phyloP scores from a whole-genome alignment of 495 filamentous ascomycete species.

The Hyaloscypha bicolor region DNA sequence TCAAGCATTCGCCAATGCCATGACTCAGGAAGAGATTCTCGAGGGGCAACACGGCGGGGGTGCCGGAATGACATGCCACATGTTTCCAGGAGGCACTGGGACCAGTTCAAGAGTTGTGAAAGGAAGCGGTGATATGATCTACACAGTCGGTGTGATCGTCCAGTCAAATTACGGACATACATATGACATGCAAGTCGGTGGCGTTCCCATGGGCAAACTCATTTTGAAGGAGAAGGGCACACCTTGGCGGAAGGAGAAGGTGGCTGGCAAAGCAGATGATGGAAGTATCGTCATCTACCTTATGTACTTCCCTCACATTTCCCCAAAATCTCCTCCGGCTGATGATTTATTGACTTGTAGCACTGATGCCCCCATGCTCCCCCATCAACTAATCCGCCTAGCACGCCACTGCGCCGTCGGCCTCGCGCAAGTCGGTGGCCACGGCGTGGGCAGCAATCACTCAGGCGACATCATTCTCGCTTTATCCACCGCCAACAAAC shows the following conservation, averaged over 20 bases:
- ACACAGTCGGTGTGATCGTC: conserved; percentile 28
- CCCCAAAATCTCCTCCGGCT: not conserved
- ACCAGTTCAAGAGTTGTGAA: conserved; percentile 33
- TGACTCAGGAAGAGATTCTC: conserved; percentile 27
- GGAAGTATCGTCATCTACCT: conserved; percentile 33
- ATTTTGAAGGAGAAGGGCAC: conserved; percentile 21
- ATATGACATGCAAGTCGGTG: conserved; percentile 28
- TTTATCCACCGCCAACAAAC: conserved; percentile 31
- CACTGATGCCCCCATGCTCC: conserved; percentile 34
- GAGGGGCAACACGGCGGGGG: conserved; percentile 35
- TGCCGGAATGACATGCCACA: conserved; percentile 34
- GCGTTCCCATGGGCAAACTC: conserved; percentile 30
- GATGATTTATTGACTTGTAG: conserved; percentile 8
- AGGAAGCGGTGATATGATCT: conserved; percentile 18
- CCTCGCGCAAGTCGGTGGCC: conserved; percentile 31
- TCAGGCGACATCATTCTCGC: conserved; percentile 35
- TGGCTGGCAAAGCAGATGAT: conserved; percentile 33
- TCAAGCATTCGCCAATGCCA: conserved; percentile 26
- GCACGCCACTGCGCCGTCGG: conserved; percentile 30
- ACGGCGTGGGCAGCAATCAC: conserved; percentile 29
- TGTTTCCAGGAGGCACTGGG: conserved; percentile 33
- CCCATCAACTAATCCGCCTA: conserved; percentile 34
- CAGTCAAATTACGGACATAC: conserved; percentile 32
- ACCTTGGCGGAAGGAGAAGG: conserved; percentile 6
- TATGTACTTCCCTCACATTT: conserved; percentile 10